Evolutionary conservation across 2,329 filamentous ascomycete species (phyloP), one percentile per base, ranked within the genome.

Genomic region (Claviceps sp.): DNA sequence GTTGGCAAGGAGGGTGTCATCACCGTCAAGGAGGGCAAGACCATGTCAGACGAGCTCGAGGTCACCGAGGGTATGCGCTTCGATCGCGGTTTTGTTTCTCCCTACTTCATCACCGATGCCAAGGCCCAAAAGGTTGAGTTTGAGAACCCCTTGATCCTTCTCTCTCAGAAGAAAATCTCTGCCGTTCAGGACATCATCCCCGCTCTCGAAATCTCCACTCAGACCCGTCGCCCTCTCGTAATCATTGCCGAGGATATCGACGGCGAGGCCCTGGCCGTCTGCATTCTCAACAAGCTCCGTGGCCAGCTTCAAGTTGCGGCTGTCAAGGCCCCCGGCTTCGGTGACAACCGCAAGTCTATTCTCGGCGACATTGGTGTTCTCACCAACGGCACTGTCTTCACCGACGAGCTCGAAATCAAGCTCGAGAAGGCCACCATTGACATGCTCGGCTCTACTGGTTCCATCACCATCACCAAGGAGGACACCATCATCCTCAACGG

Each of bases 151-250:
- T 75, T 98, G 67, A 93, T 98, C 69, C 86, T 98, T 49, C 87
- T 98, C 52, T 97, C 93, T 8, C 93, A 98, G 83, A 97, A 96
- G 87, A 98, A 98, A 85, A 98, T 98, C 73, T 98, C 93, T 50
- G 88, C 90, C 55, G 93, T 97, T 54, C 91, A 97, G 77, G 93
- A 98, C 72, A 97, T 98, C 66, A 91, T 98, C 66, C 93, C 93
- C 58, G 89, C 93, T 58, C 88, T 98, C 53, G 93, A 98, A 78
- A 88, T 88, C 61, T 97, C 93, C 54, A 95, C 93, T 62, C 89
- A 95, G 73, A 80, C 88, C 69, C 90, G 93, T 71, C 87, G 93
- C 59, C 93, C 93, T 58, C 85, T 98, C 49, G 85, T 98, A 68
- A 98, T 98, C 76, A 94, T 98, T 65, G 93, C 93, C 57, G 93